Percentiles rank a stretch among this genome's conserved stretches.
Evolutionary conservation across 2,329 filamentous ascomycete genomes (phyloP).

Genomic region (Tolypocladium paradoxum): DNA sequence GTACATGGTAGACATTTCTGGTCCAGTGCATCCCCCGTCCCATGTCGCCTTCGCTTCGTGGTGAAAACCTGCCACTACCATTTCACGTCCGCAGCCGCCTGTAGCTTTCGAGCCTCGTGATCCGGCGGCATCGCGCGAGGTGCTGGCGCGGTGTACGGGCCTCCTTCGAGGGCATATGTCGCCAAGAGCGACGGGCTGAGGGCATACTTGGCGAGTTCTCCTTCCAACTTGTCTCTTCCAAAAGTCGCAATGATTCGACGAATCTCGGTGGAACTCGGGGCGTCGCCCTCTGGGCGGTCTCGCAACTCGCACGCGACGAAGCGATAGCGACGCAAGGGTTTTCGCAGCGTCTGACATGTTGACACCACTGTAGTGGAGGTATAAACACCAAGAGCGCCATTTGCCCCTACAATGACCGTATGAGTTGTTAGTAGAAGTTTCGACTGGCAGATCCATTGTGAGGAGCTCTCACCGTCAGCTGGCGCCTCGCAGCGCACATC

Average conservation of each 20-base stretch:
- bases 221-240: neutral
- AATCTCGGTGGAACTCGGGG: conserved; percentile 14
- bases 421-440: too few relatives aligned
- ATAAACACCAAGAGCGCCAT: neutral
- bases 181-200: conserved; percentile 6
- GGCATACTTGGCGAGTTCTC: neutral
- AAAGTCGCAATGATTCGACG: conserved; percentile 7
- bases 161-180: conserved; percentile 1
- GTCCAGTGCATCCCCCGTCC: too few relatives aligned
- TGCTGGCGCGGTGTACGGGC: neutral
- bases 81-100: neutral
- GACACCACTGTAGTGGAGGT: neutral
- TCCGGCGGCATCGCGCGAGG: neutral
- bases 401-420: neutral
- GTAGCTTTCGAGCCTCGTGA: neutral
- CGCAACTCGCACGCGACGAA: conserved; percentile 6
- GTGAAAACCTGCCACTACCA: neutral
- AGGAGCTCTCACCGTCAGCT: neutral
- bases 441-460: too few relatives aligned
- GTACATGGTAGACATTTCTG: too few relatives aligned
- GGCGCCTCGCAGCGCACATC: neutral
- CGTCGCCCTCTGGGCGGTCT: neutral
- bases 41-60: neutral
- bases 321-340: conserved; percentile 8
- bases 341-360: conserved; percentile 6